phyloP scores from a whole-genome alignment of 345 rosid genomes.

The Linum tenue region DNA sequence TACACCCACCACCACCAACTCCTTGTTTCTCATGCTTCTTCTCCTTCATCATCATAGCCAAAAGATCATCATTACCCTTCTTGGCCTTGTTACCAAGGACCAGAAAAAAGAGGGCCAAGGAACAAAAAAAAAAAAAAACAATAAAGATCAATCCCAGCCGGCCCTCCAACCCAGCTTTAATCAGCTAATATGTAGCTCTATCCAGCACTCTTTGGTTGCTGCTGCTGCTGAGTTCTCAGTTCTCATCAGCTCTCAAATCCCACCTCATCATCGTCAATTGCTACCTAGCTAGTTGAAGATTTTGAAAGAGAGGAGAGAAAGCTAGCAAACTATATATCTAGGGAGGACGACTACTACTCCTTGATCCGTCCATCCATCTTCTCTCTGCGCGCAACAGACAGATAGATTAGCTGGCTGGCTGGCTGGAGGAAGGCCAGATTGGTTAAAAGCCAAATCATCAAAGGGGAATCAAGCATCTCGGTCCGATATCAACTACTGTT shows the following conservation, averaged over 20 bases:
- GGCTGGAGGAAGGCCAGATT: too few species aligned
- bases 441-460: too few species aligned
- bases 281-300: too few species aligned
- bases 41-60: constrained; percentile 5
- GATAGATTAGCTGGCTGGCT: too few species aligned
- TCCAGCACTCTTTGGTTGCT: too few species aligned
- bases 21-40: constrained; percentile 2
- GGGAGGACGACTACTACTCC: not conserved
- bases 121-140: not conserved
- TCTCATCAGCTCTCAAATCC: too few species aligned
- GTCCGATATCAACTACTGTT: constrained; percentile 28
- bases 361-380: not conserved
- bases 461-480: constrained; percentile 47
- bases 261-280: too few species aligned
- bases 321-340: too few species aligned
- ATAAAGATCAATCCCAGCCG: not conserved
- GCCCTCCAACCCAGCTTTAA: too few species aligned
- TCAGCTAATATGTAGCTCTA: too few species aligned
- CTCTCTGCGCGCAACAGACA: not conserved
- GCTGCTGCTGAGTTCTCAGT: too few species aligned
- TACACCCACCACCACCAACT: constrained; percentile 17
- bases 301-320: not conserved
- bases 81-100: not conserved
- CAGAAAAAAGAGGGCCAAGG: not conserved
- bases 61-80: constrained; percentile 9